These are phyloP conservation scores for Coemansia sp. DNA, from an alignment of 192 early-diverging fungal genomes.

Conservation along the genomic window DNA sequence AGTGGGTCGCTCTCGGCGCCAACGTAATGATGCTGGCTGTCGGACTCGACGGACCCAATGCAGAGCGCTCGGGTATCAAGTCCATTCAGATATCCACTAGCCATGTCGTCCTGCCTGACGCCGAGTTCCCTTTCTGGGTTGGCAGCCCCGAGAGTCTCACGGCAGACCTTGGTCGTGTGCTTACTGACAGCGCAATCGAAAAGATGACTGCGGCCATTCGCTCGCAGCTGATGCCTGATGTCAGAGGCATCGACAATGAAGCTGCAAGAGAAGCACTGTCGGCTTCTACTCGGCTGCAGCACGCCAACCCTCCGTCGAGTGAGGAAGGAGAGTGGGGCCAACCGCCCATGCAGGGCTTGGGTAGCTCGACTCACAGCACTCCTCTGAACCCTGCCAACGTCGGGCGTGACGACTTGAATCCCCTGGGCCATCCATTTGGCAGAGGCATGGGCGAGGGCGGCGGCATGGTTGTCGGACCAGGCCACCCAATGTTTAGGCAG, in stretches of 20 bases:
- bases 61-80: not conserved
- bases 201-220: slow-evolving; percentile 27
- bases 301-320: not conserved
- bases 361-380: not conserved
- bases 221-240: slow-evolving; percentile 16
- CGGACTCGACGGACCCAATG: not conserved
- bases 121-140: slow-evolving; percentile 24
- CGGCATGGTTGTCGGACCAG: slow-evolving; percentile 87
- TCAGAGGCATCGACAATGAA: not conserved
- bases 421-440: slow-evolving; percentile 21
- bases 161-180: not conserved
- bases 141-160: not conserved
- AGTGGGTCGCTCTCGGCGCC: slow-evolving; percentile 27
- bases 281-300: slow-evolving; percentile 5
- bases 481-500: slow-evolving; percentile 84
- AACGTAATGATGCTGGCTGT: slow-evolving; percentile 31
- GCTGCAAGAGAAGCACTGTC: slow-evolving; percentile 1
- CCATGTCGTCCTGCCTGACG: slow-evolving; percentile 2
- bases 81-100: slow-evolving; percentile 16
- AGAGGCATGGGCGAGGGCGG: slow-evolving; percentile 63
- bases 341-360: not conserved
- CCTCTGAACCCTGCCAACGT: slow-evolving; percentile 34
- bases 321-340: not conserved
- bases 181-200: slow-evolving; percentile 19
- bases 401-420: slow-evolving; percentile 75